Base-by-base conservation (phyloP, 192 early-diverging fungal species). In the Dissophora ornata region DNA sequence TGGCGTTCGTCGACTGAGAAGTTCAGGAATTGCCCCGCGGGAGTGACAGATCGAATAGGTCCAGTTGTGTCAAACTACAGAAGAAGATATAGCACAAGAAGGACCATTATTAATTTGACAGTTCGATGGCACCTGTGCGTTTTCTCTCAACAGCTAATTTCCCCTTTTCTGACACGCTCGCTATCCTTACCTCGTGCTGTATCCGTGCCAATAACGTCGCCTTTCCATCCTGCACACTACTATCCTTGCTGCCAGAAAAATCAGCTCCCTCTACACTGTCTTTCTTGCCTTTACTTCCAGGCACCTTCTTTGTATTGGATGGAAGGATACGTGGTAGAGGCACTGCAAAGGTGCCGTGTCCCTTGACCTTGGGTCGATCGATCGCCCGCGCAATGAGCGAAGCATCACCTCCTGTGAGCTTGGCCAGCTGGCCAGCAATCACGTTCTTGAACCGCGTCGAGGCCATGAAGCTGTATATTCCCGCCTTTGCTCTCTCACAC, bases 1-100 rank as follows among this genome's bases (percentile, higher is more conserved):
- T 58, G 65, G 0, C 62, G 44, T 42, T 83, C 86, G 40, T 88
- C 79, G 19, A 92, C 84, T 30, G 71, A 57, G 79, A 93, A 92
- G 73, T 91, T 90, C 49, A 93, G 48, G 75, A 90, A 90, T 4
- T 88, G 85, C 3, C 92, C 90, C 7, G 70, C 64, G 36, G 87
- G 80, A 18, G 73, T 77, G 1, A 79, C 86, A 11, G 68, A 71
- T 4, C 83, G 79, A 33, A 93, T 85, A 21, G 53, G 44, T 8
- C 79, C 65, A 16, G 28, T 48, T 1, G 29, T 60, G 29, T 60
- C 57, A 34, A 60, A 60, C 57, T 60, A 21, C 33, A 26, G 44
- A 38, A 40, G 48, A 21, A 12, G 12, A 38, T 38, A 38, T 38
- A 38, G 36, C 7, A 38, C 12, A 38, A 12, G 12, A 38, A 9